These are phyloP conservation scores for Aureobasidium subglaciale DNA, from an alignment of 2,329 filamentous ascomycete species.

Conservation along the genomic window DNA sequence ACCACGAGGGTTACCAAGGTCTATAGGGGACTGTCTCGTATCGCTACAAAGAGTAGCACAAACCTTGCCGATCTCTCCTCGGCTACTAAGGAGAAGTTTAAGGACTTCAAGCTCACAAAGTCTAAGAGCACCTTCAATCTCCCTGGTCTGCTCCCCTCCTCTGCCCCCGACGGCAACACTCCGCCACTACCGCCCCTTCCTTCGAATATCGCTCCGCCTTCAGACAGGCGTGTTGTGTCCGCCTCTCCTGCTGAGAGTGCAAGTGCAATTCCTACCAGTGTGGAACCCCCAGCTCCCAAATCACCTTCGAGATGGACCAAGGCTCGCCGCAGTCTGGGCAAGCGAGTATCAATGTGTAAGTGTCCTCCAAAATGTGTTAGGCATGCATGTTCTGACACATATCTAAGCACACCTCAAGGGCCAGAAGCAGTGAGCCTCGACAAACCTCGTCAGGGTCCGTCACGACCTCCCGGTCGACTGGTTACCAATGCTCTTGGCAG, in stretches of 20 bases:
- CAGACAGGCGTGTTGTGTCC: background rate
- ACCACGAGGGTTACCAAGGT: background rate
- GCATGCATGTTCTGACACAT: background rate
- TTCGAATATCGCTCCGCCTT: background rate
- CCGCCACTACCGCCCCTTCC: background rate
- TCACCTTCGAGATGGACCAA: background rate
- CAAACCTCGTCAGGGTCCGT: background rate
- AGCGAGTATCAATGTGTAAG: background rate
- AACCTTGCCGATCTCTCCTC: background rate
- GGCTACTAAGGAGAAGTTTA: background rate
- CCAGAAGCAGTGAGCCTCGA: background rate
- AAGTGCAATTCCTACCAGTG: background rate
- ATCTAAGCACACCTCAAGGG: background rate
- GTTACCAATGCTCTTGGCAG: background rate
- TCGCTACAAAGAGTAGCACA: background rate
- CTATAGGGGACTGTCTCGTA: background rate
- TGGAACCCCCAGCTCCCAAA: background rate
- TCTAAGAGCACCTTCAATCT: slow-evolving; percentile 5
- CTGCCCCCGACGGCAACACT: background rate
- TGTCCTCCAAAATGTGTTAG: too few species aligned
- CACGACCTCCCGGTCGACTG: background rate
- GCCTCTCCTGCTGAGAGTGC: background rate
- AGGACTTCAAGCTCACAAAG: background rate
- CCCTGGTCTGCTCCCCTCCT: background rate
- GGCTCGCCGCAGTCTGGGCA: background rate